phyloP scores from a whole-genome alignment of 176 grass and related monocot species.

The Themeda triandra region DNA sequence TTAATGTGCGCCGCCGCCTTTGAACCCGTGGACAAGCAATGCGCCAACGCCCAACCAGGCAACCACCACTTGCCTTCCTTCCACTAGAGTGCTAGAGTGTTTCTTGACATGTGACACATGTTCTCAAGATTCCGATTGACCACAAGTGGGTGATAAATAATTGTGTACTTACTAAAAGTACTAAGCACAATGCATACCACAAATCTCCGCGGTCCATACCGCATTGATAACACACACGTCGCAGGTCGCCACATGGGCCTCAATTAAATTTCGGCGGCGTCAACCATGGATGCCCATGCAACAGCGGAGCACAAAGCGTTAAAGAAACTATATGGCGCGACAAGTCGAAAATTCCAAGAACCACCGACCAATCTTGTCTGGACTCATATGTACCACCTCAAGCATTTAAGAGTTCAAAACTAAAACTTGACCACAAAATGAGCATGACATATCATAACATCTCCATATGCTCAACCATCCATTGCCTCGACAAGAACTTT shows the following conservation, averaged over 20 bases:
- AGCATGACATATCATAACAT: slow-evolving; percentile 9
- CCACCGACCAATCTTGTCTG: not conserved
- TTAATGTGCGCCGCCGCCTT: not conserved
- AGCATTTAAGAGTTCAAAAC: not conserved
- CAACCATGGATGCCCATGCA: not conserved
- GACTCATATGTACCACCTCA: not conserved
- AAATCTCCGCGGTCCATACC: not conserved
- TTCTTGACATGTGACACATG: not conserved
- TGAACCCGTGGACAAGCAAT: not conserved
- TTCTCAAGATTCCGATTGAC: slow-evolving; percentile 5
- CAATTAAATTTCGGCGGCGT: not conserved
- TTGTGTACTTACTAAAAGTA: not conserved
- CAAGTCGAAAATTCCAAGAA: not conserved
- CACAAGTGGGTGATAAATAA: not conserved
- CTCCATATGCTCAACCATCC: slow-evolving; percentile 3
- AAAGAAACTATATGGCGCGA: not conserved
- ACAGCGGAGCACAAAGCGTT: not conserved
- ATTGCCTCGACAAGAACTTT: not conserved
- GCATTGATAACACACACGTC: not conserved
- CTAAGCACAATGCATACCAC: not conserved
- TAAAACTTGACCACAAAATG: not conserved
- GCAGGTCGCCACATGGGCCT: not conserved
- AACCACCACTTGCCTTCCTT: not conserved
- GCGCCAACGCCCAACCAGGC: not conserved
- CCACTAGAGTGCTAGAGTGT: too few species aligned